phyloP scores from a whole-genome alignment of 495 filamentous ascomycete species.

The Penicillium malachiteum region DNA sequence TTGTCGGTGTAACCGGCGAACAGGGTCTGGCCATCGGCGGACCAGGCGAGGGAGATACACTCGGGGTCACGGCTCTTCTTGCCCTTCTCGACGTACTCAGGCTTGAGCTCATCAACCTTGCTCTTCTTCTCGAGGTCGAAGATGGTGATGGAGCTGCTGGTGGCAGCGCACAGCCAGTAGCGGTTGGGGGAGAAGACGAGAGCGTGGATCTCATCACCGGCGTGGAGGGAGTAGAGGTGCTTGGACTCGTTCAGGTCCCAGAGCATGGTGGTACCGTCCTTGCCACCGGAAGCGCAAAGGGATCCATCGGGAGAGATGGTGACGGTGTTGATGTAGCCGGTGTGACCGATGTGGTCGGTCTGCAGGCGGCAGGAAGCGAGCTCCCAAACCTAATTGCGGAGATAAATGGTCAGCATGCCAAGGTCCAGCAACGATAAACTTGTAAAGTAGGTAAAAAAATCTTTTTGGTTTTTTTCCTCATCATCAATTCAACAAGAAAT shows the following conservation, averaged over 20 bases:
- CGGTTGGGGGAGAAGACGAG: constrained; percentile 99
- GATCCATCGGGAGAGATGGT: constrained; percentile 99
- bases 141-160: constrained; percentile 96
- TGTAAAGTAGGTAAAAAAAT: neutral
- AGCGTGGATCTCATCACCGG: constrained; percentile 99
- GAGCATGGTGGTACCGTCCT: constrained; percentile 99
- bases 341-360: constrained; percentile 99
- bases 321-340: constrained; percentile 99
- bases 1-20: constrained; percentile 99
- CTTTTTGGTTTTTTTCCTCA: constrained; percentile 14
- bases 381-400: constrained; percentile 82
- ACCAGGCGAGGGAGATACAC: constrained; percentile 96
- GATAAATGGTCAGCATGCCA: constrained; percentile 27
- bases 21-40: constrained; percentile 95
- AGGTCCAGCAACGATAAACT: neutral
- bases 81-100: constrained; percentile 91
- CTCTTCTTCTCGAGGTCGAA: constrained; percentile 99
- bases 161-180: constrained; percentile 99
- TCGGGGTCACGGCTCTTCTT: constrained; percentile 99
- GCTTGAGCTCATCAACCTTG: constrained; percentile 99
- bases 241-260: constrained; percentile 99
- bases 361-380: constrained; percentile 98
- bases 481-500: constrained; percentile 16
- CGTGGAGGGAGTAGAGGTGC: constrained; percentile 99
- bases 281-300: constrained; percentile 98